These are phyloP conservation scores for Aspergillus ochraceus DNA, from an alignment of 2,329 filamentous ascomycete genomes.

Conservation along the genomic window DNA sequence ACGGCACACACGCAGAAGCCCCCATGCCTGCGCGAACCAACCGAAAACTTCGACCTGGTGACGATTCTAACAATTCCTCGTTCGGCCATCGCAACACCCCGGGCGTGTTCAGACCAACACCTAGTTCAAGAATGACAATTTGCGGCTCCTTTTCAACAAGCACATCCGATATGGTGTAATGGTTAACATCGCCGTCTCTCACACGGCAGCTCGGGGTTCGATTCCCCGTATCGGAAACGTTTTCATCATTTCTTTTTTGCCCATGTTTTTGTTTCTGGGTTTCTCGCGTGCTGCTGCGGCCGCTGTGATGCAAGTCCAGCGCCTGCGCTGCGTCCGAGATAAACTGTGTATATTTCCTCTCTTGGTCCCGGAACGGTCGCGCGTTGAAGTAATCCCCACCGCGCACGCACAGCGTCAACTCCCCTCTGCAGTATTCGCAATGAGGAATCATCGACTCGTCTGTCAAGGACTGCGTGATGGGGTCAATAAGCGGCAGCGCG, in stretches of 20 bases:
- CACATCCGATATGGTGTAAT: neutral
- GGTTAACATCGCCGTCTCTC: neutral
- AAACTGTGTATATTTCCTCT: constrained; percentile 10
- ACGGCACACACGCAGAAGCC: constrained; percentile 20
- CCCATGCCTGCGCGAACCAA: constrained; percentile 21
- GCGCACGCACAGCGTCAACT: constrained; percentile 22
- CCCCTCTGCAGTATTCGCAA: constrained; percentile 19
- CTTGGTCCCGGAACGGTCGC: constrained; percentile 11
- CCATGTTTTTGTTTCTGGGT: neutral
- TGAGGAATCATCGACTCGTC: constrained; percentile 13
- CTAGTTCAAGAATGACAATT: constrained; percentile 22
- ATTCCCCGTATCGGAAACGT: neutral
- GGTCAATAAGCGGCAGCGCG: constrained; percentile 18
- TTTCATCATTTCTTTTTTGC: neutral
- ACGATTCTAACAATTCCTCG: constrained; percentile 18
- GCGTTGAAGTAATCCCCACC: constrained; percentile 24
- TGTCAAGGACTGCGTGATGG: constrained; percentile 13
- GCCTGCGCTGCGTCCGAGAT: neutral
- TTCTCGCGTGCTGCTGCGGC: neutral
- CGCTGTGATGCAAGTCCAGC: neutral
- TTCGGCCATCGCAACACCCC: constrained; percentile 23
- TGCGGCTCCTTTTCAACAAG: neutral
- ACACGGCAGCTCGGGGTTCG: neutral
- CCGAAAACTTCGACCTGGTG: constrained; percentile 4
- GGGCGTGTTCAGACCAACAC: constrained; percentile 24